phyloP scores from a whole-genome alignment of 257 asterid genomes.

The Nicotiana attenuata region DNA sequence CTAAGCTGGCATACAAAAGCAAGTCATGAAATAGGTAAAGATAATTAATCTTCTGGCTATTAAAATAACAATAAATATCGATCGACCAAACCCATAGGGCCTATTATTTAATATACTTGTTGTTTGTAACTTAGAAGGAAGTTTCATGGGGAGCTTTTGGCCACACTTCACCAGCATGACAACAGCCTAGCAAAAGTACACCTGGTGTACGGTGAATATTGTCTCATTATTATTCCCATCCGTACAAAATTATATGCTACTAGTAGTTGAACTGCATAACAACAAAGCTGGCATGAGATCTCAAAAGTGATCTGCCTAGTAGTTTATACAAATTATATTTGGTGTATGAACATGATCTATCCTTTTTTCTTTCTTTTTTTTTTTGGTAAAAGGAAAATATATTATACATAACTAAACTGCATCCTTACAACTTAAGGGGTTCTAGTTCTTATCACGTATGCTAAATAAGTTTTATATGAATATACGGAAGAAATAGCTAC shows the following conservation, averaged over 20 bases:
- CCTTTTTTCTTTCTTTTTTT: not conserved
- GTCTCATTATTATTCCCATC: not conserved
- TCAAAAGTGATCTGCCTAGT: not conserved
- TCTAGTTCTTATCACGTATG: too few relatives aligned
- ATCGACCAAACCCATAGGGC: not conserved
- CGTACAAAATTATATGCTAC: not conserved
- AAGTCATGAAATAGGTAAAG: not conserved
- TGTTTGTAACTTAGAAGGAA: not conserved
- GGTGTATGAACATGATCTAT: too few relatives aligned
- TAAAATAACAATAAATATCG: not conserved
- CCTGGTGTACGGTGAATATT: not conserved
- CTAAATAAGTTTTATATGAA: too few relatives aligned
- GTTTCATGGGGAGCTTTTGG: not conserved
- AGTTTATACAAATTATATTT: not conserved
- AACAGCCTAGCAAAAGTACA: constrained; percentile 11
- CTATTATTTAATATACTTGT: not conserved
- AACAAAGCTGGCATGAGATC: not conserved
- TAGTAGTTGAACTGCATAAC: not conserved
- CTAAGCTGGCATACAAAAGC: not conserved
- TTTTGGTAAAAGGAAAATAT: too few relatives aligned
- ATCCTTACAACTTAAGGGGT: too few relatives aligned
- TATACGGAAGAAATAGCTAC: too few relatives aligned
- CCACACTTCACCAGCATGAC: not conserved
- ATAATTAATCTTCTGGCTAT: not conserved
- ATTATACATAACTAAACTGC: too few relatives aligned